Conservation (phyloP, 495 filamentous ascomycete genomes). For the Talaromyces nanjingensis region DNA sequence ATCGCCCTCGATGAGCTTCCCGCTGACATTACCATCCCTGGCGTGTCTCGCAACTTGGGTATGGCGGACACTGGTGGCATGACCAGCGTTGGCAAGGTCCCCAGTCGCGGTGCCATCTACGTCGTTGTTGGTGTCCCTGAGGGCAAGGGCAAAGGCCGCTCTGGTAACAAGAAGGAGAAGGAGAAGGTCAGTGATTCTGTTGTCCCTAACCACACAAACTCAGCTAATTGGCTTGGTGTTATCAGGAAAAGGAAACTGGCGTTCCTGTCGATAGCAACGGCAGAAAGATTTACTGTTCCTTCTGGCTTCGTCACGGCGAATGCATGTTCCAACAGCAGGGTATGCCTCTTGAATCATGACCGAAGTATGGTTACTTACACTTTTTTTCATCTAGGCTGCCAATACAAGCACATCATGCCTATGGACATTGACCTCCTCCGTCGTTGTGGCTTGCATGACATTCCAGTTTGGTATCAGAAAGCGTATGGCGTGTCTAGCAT, state of each 20-base stretch:
- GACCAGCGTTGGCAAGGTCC: constrained; percentile 35
- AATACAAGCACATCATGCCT: constrained; percentile 86
- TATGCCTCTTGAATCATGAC: constrained; percentile 11
- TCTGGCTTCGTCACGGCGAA: constrained; percentile 77
- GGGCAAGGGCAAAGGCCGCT: constrained; percentile 4
- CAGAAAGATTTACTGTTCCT: constrained; percentile 77
- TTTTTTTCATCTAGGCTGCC: constrained; percentile 45
- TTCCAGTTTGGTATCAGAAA: constrained; percentile 52
- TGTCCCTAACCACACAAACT: neutral
- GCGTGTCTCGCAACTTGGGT: constrained; percentile 25
- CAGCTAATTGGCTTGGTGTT: neutral
- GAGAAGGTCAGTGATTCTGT: neutral
- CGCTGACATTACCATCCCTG: constrained; percentile 24
- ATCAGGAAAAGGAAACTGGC: neutral
- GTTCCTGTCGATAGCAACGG: neutral
- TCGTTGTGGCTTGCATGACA: constrained; percentile 51
- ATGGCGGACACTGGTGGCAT: constrained; percentile 36
- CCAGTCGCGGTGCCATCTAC: constrained; percentile 24
- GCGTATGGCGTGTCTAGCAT: constrained; percentile 23
- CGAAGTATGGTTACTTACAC: neutral
- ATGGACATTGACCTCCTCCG: constrained; percentile 49
- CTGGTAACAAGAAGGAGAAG: neutral
- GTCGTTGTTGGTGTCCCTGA: constrained; percentile 22
- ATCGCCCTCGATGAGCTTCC: constrained; percentile 61
- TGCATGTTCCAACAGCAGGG: constrained; percentile 79